Evolutionary conservation across 352 stramenopile genomes (phyloP).

Genomic region (Globisporangium heterothallicum): DNA sequence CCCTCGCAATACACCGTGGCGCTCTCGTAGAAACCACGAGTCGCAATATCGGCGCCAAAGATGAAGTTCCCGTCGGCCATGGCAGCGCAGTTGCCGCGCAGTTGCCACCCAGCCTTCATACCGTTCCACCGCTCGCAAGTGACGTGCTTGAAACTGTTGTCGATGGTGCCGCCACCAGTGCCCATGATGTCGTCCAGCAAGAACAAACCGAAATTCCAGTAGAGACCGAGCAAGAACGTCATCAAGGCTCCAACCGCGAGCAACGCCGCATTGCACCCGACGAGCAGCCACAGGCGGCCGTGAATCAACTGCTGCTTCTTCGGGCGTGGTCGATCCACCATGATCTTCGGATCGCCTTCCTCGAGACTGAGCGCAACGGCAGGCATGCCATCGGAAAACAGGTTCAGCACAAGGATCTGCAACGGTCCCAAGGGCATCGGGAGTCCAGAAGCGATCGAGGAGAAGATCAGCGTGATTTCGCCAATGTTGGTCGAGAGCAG

Average conservation of each 20-base stretch:
- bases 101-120: slow-evolving; percentile 37
- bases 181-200: slow-evolving; percentile 49
- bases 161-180: slow-evolving; percentile 28
- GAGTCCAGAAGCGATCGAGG: slow-evolving; percentile 49
- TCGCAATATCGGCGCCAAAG: slow-evolving; percentile 36
- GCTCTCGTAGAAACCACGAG: slow-evolving; percentile 28
- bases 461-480: slow-evolving; percentile 87
- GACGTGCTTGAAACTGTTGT: slow-evolving; percentile 26
- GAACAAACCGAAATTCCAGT: slow-evolving; percentile 66
- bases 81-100: slow-evolving; percentile 52
- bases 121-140: slow-evolving; percentile 54
- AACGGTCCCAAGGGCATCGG: slow-evolving; percentile 91
- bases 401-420: slow-evolving; percentile 98
- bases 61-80: slow-evolving; percentile 37
- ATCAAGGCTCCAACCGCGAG: slow-evolving; percentile 35
- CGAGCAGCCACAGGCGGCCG: slow-evolving; percentile 58
- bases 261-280: slow-evolving; percentile 51
- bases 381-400: slow-evolving; percentile 96
- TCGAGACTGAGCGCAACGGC: slow-evolving; percentile 69
- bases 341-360: slow-evolving; percentile 60
- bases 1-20: slow-evolving; percentile 43
- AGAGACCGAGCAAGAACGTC: slow-evolving; percentile 54
- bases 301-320: slow-evolving; percentile 54
- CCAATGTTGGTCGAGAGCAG: slow-evolving; percentile 97
- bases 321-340: slow-evolving; percentile 50